phyloP scores from a whole-genome alignment of 1,284 basidiomycete genomes.

The Ganoderma meredithae region DNA sequence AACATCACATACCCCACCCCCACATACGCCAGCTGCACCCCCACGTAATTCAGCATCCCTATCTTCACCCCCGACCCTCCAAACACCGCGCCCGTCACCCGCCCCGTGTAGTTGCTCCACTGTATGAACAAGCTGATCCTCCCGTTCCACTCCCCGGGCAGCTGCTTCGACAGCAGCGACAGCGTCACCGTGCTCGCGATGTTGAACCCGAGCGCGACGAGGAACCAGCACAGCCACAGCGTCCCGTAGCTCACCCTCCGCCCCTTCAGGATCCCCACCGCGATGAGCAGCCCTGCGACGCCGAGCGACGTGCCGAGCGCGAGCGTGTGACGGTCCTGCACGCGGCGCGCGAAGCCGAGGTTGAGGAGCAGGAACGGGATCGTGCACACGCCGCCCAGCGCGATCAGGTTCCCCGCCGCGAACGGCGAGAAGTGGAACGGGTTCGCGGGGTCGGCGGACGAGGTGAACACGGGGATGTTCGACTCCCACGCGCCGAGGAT shows the following conservation, averaged over 20 bases:
- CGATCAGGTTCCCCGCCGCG: conserved; percentile 74
- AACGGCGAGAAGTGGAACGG: conserved; percentile 66
- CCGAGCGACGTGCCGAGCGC: conserved; percentile 55
- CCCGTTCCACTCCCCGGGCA: conserved; percentile 68
- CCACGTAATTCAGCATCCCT: conserved; percentile 69
- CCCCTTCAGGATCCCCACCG: conserved; percentile 53
- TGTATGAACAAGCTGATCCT: conserved; percentile 65
- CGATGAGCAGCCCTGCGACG: conserved; percentile 60
- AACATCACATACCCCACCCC: conserved; percentile 65
- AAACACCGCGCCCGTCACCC: conserved; percentile 71
- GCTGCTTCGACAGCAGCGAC: conserved; percentile 61
- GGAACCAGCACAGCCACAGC: conserved; percentile 71
- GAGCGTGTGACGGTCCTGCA: conserved; percentile 69
- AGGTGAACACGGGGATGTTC: conserved; percentile 73
- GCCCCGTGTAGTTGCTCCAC: conserved; percentile 70
- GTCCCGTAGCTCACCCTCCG: conserved; percentile 55
- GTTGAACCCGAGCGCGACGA: conserved; percentile 64
- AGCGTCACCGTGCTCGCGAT: conserved; percentile 18
- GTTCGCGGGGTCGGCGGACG: conserved; percentile 38
- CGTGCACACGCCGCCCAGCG: conserved; percentile 65
- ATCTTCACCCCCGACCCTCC: conserved; percentile 70
- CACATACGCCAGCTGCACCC: conserved; percentile 67
- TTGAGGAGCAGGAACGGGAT: conserved; percentile 74
- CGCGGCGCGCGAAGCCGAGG: conserved; percentile 59
- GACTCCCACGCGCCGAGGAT: conserved; percentile 78